A percentile compares a stretch with the other conserved stretches of the same genome.
Conservation (phyloP, 805 yeast species). For the Clavispora santaluciae region DNA sequence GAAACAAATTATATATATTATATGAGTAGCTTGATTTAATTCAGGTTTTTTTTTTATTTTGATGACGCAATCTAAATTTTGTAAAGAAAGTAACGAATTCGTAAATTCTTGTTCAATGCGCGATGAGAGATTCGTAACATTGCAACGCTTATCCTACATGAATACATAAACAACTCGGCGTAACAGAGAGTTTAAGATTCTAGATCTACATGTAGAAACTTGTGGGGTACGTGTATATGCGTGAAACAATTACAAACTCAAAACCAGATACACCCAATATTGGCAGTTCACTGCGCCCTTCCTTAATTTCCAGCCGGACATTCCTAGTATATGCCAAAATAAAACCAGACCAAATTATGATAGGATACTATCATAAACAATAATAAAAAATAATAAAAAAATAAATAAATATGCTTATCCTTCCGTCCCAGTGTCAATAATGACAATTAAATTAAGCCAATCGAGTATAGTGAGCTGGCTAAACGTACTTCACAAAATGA, state of each 20-base stretch:
- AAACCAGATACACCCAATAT: neutral
- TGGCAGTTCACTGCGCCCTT: constrained; percentile 1
- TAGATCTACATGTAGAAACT: neutral
- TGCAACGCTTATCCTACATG: no score
- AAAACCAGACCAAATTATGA: neutral
- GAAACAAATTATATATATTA: neutral
- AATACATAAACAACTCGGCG: no score
- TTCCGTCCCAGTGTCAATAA: neutral
- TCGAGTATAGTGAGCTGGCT: neutral
- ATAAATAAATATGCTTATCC: neutral
- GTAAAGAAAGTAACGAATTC: neutral
- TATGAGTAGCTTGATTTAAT: no score
- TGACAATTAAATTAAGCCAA: neutral
- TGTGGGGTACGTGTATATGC: neutral
- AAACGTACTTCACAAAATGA: constrained; percentile 41
- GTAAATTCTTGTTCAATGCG: neutral
- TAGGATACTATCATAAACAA: no score
- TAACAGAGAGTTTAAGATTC: no score
- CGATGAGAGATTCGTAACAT: no score
- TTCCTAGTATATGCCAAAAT: neutral
- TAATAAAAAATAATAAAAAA: neutral
- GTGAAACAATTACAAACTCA: neutral
- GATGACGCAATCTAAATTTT: no score
- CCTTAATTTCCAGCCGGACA: neutral
- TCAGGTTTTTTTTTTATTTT: no score